A percentile compares a stretch with the other conserved stretches of the same genome.
Evolutionary conservation across 495 filamentous ascomycete genomes (phyloP).

Genomic region (Chaetomidium leptoderma): DNA sequence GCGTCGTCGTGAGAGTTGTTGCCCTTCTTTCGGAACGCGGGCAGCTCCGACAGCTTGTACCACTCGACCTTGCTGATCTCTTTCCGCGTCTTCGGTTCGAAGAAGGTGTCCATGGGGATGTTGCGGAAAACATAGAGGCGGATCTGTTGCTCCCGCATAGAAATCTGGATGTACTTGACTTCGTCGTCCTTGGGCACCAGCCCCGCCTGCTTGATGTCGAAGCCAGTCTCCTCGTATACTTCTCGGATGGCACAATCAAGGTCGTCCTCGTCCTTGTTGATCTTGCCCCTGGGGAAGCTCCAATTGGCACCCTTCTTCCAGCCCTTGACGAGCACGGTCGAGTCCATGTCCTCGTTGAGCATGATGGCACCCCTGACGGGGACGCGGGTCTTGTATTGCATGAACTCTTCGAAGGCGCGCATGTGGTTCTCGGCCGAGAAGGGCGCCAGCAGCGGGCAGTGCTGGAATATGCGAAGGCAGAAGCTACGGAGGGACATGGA

Average conservation of each 20-base stretch:
- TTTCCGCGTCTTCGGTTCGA: constrained; percentile 86
- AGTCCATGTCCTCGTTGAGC: constrained; percentile 86
- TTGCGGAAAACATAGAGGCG: constrained; percentile 84
- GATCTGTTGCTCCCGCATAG: constrained; percentile 89
- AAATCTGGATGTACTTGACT: constrained; percentile 76
- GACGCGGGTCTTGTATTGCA: constrained; percentile 88
- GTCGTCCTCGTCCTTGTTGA: constrained; percentile 93
- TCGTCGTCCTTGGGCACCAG: constrained; percentile 63
- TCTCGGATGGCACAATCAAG: constrained; percentile 89
- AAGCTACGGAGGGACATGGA: constrained; percentile 79
- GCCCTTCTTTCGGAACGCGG: constrained; percentile 65
- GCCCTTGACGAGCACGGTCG: constrained; percentile 86
- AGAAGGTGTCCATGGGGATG: constrained; percentile 76
- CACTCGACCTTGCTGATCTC: constrained; percentile 96
- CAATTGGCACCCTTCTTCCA: constrained; percentile 96
- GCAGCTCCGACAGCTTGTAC: constrained; percentile 84
- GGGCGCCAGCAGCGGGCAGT: constrained; percentile 79
- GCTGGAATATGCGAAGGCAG: constrained; percentile 81
- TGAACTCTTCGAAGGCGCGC: constrained; percentile 80
- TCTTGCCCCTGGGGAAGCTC: constrained; percentile 96
- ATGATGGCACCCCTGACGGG: constrained; percentile 92
- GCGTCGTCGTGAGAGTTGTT: constrained; percentile 46
- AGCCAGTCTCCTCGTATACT: constrained; percentile 94
- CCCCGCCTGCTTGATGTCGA: constrained; percentile 68
- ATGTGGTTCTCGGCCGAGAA: constrained; percentile 73